phyloP scores from a whole-genome alignment of 1,139 yeast species.

The Pneumocystis oryctolagi region DNA sequence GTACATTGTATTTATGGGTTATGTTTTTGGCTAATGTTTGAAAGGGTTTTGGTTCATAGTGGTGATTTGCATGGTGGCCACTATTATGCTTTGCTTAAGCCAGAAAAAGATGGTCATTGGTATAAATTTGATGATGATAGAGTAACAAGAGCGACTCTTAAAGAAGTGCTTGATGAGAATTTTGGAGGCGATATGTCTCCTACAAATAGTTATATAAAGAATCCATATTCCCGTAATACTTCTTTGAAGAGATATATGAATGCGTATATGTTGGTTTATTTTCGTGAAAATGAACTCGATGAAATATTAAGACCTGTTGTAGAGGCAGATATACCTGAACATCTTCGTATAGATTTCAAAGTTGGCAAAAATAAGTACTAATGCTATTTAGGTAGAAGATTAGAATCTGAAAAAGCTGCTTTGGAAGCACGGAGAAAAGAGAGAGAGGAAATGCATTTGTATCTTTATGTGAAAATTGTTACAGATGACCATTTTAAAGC shows the following conservation, averaged over 20 bases:
- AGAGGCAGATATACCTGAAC: constrained; percentile 50
- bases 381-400: constrained; percentile 27
- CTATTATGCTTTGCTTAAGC: constrained; percentile 85
- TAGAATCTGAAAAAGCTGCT: constrained; percentile 46
- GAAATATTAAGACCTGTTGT: constrained; percentile 45
- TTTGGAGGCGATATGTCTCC: constrained; percentile 53
- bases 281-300: constrained; percentile 47
- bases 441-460: constrained; percentile 66
- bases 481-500: constrained; percentile 38
- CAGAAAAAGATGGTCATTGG: constrained; percentile 61
- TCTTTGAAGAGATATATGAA: constrained; percentile 58
- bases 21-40: background rate
- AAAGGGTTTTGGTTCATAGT: constrained; percentile 67
- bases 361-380: background rate
- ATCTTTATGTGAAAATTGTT: constrained; percentile 44
- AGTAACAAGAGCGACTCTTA: constrained; percentile 71
- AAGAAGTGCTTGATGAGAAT: constrained; percentile 82
- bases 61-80: constrained; percentile 96
- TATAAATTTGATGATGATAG: constrained; percentile 86
- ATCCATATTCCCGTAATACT: constrained; percentile 13
- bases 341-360: constrained; percentile 34
- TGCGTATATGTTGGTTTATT: constrained; percentile 92
- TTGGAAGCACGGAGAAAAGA: constrained; percentile 44
- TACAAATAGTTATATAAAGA: constrained; percentile 14
- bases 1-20: constrained; percentile 21